Base-by-base conservation (phyloP, 306 rosid species). In the Glycyrrhiza uralensis region DNA sequence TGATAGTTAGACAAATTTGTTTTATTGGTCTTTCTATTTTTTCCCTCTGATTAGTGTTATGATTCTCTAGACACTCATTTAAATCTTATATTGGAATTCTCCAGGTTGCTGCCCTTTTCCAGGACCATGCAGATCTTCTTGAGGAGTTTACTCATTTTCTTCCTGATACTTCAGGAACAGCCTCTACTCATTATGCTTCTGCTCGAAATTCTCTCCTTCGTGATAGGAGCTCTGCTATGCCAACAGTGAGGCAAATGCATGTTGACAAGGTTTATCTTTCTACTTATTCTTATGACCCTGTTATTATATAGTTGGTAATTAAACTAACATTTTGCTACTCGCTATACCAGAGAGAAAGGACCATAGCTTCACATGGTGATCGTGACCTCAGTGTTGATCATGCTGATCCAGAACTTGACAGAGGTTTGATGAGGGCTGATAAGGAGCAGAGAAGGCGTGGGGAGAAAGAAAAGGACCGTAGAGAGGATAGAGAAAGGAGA, bases 131-230 rank as follows among this genome's bases (percentile, higher is more conserved):
- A 47, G 99, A 95, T 79, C 86, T 95, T 56, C 97, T 95, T 66
- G 86, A 63, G 35, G 97, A 91, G 84, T 84, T 95, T 60, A 88
- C 96, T 44, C 99, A 91, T 84, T 95, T 95, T 81, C 90, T 95
- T 82, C 99, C 97, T 0, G 97, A 91, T 51, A 65, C 87, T 42
- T 84, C 96, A 50, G 95, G 73, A 75, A 13, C 97, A 47, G 87
- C 89, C 49, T 80, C 95, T 54, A 71, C 66, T 36, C 89, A 79
- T 55, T 79, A 51, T 83, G 74, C 88, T 75, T 81, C 96, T 76
- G 84, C 80, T 26, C 76, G 92, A 71, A 89, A 83, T 73, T 81
- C 85, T 62, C 38, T 89, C 67, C 89, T 87, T 44, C 96, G 89
- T 29, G 96, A 91, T 76, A 88, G 89, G 89, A 85, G 67, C 82